phyloP scores from a whole-genome alignment of 306 rosid genomes.

The Erythrophleum fordii region DNA sequence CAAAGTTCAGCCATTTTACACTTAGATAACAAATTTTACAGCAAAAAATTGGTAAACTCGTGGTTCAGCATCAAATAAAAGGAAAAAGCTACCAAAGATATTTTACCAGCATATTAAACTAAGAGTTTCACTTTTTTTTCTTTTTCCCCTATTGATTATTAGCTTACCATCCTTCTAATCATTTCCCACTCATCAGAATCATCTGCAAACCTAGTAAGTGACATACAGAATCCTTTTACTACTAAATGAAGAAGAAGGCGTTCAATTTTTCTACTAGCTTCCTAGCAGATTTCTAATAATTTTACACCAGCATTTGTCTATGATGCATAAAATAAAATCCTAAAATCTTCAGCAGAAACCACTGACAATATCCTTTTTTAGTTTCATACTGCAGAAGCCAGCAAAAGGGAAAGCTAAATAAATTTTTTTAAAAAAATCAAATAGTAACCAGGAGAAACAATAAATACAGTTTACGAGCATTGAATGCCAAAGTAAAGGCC shows the following conservation, averaged over 20 bases:
- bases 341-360: not conserved
- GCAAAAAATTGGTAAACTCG: not conserved
- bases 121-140: not conserved
- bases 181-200: not conserved
- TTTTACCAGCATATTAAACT: not conserved
- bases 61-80: constrained; percentile 2
- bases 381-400: not conserved
- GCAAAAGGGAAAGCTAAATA: not conserved
- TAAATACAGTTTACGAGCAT: not conserved
- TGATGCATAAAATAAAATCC: not conserved
- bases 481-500: not conserved
- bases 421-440: not conserved
- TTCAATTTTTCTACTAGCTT: not conserved
- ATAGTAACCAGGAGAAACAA: not conserved
- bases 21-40: not conserved
- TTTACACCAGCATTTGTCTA: not conserved
- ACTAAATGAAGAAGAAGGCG: not conserved
- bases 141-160: not conserved
- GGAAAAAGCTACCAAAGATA: not conserved
- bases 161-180: not conserved
- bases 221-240: not conserved
- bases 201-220: not conserved
- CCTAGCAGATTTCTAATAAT: not conserved
- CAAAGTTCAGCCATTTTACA: not conserved
- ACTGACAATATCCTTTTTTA: not conserved